Base-by-base conservation (phyloP, 148 eudicot genomes). In the Persicaria maculosa region DNA sequence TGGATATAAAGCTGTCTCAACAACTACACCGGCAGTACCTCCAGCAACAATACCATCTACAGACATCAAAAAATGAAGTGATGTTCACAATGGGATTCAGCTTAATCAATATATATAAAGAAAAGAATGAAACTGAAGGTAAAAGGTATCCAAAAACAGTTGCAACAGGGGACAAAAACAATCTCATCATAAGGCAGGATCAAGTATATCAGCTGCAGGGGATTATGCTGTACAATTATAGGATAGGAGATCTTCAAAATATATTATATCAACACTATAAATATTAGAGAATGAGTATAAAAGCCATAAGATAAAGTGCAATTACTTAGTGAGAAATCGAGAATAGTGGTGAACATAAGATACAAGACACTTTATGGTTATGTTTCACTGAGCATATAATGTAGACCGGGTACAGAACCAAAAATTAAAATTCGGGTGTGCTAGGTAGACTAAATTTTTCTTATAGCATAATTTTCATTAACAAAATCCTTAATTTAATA, bases 31-130 rank as follows among this genome's bases (percentile, higher is more conserved):
- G 72, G 98, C 93, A 50, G 88, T 86, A 68, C 97, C 98, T 77
- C 98, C 98, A 57, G 98, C 91, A 78, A 94, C 90, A 69, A 86
- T 68, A 71, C 98, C 98, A 82, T 94, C 97, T 94, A 91, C 92
- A 74, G 12, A 71, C 79, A 78, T 65, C 55, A 44, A 50, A 22
- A 11, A 45, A 43, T 65, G 6, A 45, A 17, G 20, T 53, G 73
- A 72, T 16, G 47, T 50, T 25, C 47, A 74, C 44, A 9, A 20
- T 7, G 4, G 14, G 2, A 71, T 46, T 19, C 15, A 71, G 17
- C 12, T 9, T 17, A 6, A 46, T 9, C 6, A 6, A 20, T 68
- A 45, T 9, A 48, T 11, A n/a, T 36, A 47, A 11, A 19, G 47
- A 19, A 36, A 31, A 15, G 55, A 6, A 65, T 57, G 52, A 68